Evolutionary conservation across 2,329 filamentous ascomycete species (phyloP), one percentile per base, ranked within the genome.

Genomic region (Coniochaeta ligniaria): DNA sequence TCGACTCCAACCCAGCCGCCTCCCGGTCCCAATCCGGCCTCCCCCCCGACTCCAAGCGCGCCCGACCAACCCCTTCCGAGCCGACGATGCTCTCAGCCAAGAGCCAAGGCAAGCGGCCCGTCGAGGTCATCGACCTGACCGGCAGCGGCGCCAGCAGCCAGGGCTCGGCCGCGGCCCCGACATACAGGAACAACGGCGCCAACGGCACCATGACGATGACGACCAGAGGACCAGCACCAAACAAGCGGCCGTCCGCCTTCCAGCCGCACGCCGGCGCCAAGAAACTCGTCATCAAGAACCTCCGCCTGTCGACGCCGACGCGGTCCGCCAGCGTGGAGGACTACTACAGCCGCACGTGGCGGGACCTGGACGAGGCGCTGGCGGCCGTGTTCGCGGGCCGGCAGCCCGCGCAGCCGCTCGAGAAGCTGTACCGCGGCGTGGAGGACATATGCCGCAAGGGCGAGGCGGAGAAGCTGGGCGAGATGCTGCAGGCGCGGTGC

Each of bases 251-350:
- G 26, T 69, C 73, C 22, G 74, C 76, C 58, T 91, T 93, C 70
- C 90, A 89, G 66, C 87, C 91, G 14, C 86, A 91, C 68, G 80
- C 82, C 12, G 92, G 92, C 35, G 87, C 91, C 22, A 93, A 89
- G 79, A 93, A 89, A 74, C 83, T 99, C 54, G 84, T 94, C n/a
- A 91, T 99, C 68, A 96, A 96, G 83, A 98, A 97, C 72, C 82
- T 97, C 64, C 86, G 89, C 62, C 82, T 83, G 1, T 36, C 83
- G 1, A 81, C 81, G 20, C 76, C 83, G n/a, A 81, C 82, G 61
- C 71, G 74, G 43, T 69, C 76, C 59, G 79, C 83, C 60, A 85
- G 92, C 67, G 83, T 90, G 22, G 86, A 90, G 63, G 81, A 85
- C 64, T 98, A 96, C 76, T 91, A 96, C 67, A 80, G 87, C 45